Conservation (phyloP, 78 protist genomes). For the Dictyostelium capitatum region DNA sequence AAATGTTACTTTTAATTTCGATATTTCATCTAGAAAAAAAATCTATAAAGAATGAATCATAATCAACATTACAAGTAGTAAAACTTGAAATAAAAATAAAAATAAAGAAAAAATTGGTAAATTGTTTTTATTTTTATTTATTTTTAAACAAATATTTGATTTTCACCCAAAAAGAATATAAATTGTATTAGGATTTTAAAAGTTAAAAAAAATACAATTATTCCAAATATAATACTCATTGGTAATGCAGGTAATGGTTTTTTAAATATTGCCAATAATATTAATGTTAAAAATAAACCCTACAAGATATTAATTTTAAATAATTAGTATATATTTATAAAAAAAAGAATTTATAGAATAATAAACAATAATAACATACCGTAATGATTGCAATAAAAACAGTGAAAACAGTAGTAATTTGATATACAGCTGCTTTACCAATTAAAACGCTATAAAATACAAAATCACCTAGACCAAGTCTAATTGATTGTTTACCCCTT, state of each 20-base stretch:
- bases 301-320: background rate
- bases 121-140: background rate
- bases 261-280: constrained; percentile 88
- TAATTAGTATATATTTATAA: background rate
- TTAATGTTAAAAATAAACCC: constrained; percentile 92
- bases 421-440: constrained; percentile 90
- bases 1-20: no score
- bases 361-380: constrained; percentile 44
- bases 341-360: background rate
- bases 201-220: constrained; percentile 89
- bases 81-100: no score
- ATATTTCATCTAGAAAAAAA: no score
- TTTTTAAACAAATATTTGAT: constrained; percentile 48
- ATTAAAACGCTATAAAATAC: constrained; percentile 97
- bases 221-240: constrained; percentile 94
- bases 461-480: constrained; percentile 99
- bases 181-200: constrained; percentile 83
- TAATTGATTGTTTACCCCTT: constrained; percentile 65
- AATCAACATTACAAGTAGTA: no score
- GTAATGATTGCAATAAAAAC: constrained; percentile 93
- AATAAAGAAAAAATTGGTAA: no score
- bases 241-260: constrained; percentile 98
- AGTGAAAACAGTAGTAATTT: constrained; percentile 74
- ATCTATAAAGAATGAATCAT: no score
- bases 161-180: constrained; percentile 31